These are phyloP conservation scores for Hygrophorus russula DNA, from an alignment of 768 basidiomycete genomes.

Conservation along the genomic window DNA sequence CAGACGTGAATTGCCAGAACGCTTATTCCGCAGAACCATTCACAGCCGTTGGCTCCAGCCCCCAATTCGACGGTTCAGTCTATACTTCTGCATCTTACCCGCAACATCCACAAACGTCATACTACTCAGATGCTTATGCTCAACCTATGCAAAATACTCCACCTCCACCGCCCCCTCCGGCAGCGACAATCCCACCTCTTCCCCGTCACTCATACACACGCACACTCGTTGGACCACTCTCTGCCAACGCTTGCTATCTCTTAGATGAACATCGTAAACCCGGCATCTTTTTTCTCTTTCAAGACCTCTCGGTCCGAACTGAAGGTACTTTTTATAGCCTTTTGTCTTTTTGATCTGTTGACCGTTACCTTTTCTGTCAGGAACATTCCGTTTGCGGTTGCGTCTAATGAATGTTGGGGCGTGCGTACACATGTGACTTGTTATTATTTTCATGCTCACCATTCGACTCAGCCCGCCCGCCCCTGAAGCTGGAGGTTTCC, in stretches of 20 bases:
- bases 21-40: conserved; percentile 19
- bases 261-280: conserved; percentile 75
- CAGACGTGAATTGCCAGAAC: conserved; percentile 1
- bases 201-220: conserved; percentile 71
- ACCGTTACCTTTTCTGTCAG: conserved; percentile 24
- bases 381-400: conserved; percentile 77
- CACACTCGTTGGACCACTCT: conserved; percentile 83
- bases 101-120: conserved; percentile 19
- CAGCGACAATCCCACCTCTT: conserved; percentile 25
- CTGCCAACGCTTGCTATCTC: conserved; percentile 76
- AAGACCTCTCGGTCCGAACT: conserved; percentile 86
- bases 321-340: conserved; percentile 40
- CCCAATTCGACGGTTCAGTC: conserved; percentile 16
- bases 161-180: conserved; percentile 19
- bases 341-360: conserved; percentile 6
- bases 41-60: conserved; percentile 16
- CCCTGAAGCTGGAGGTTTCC: conserved; percentile 53
- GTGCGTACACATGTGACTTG: conserved; percentile 41
- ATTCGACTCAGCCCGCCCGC: conserved; percentile 45
- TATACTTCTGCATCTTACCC: conserved; percentile 18
- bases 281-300: conserved; percentile 92
- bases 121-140: conserved; percentile 13
- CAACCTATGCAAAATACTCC: conserved; percentile 9
- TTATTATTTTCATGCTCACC: conserved; percentile 9
- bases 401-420: conserved; percentile 84